Evolutionary conservation across 257 asterid genomes (phyloP), one percentile per base, ranked within the genome.

Genomic region (Capsicum chinense): DNA sequence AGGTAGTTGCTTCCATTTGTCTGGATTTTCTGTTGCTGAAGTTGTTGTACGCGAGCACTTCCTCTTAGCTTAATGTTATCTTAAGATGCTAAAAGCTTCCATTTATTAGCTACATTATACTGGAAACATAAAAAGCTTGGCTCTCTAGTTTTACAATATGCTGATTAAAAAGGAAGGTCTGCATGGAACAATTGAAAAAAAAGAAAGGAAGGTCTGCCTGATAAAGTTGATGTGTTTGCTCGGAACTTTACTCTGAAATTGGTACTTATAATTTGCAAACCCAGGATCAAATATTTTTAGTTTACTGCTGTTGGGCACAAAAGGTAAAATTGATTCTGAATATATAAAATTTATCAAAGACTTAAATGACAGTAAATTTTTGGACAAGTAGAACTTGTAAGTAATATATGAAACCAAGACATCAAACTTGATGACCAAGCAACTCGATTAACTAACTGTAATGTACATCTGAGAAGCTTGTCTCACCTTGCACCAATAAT

Each of bases 1-100:
- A 97, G 99, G 99, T 97, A 92, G 71, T 67, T 66, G 59, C 37
- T 83, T 82, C 88, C 74, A 62, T 79, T 57, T 71, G 8, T 9
- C 78, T 76, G 5, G 50, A 17, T 56, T 79, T 42, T 21, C 56
- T 67, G 17, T 79, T 78, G 68, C 81, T 78, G 50, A 10, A 69
- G 59, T 69, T 80, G 10, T 64, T 17, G 44, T 37, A 66, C 58
- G 64, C 35, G 17, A 37, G 47, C 44, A 74, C 62, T 14, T 78
- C 50, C 64, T 33, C 64, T 54, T 78, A 54, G 64, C 50, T 78
- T 26, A 26, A 54, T 52, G 82, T 52, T 54, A 48, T 78, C 50
- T 26, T 26, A 48, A 54, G 82, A 26, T 26, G 82, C 19, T 13
- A 74, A 54, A 78, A 78, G 50, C 82, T 8, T 74, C 59, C 64